phyloP scores from a whole-genome alignment of 371 early-diverging fungal genomes.

The Zychaea mexicana region DNA sequence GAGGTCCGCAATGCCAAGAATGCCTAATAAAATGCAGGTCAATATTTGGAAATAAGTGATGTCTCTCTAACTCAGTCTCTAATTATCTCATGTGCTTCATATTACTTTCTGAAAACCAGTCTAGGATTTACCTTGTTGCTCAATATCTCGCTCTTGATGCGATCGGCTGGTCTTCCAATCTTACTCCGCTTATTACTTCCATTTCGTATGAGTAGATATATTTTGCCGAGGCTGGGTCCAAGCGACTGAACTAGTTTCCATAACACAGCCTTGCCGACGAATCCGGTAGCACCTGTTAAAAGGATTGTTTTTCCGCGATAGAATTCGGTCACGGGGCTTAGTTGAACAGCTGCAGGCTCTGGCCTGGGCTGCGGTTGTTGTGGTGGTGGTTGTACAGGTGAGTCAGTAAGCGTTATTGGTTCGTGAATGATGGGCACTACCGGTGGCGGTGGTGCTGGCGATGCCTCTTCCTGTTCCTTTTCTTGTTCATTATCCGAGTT shows the following conservation, averaged over 20 bases:
- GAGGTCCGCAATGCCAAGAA: conserved; percentile 37
- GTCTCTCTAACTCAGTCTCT: too few species aligned
- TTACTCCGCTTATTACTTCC: conserved; percentile 51
- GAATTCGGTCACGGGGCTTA: conserved; percentile 26
- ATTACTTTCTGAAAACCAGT: too few species aligned
- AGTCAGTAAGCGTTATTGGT: neutral
- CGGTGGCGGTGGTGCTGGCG: too few species aligned
- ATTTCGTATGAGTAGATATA: conserved; percentile 48
- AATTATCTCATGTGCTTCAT: neutral
- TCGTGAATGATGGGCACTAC: too few species aligned
- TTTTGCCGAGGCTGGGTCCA: conserved; percentile 30
- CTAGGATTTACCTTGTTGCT: conserved; percentile 36
- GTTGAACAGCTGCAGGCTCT: neutral
- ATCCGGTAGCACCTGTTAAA: conserved; percentile 65
- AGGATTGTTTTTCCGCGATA: conserved; percentile 45
- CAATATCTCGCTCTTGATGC: conserved; percentile 46
- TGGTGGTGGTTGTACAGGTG: conserved; percentile 1
- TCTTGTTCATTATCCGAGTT: too few species aligned
- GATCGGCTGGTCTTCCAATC: conserved; percentile 47
- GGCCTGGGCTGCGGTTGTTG: too few species aligned
- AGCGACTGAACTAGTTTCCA: conserved; percentile 53
- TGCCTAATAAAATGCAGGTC: too few species aligned
- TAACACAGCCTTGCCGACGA: conserved; percentile 63
- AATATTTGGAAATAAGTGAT: too few species aligned
- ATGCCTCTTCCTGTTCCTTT: neutral